These are phyloP conservation scores for Brassica juncea DNA, from an alignment of 345 rosid species.

Conservation along the genomic window DNA sequence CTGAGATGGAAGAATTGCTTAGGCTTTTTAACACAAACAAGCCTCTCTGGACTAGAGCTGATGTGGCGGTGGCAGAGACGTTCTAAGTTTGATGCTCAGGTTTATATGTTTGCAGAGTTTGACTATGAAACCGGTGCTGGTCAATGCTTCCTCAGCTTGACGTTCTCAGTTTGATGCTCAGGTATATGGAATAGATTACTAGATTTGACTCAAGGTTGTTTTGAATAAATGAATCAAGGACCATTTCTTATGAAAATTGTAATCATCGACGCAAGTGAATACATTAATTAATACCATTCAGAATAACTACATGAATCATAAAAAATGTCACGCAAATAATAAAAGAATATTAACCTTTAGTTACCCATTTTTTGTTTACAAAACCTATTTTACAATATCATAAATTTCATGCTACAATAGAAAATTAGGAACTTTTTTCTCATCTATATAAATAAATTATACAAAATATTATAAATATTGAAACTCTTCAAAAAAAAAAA, in stretches of 20 bases:
- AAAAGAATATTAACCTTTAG: too few species aligned
- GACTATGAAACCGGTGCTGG: not conserved
- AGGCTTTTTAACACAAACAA: conserved; percentile 82
- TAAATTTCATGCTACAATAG: too few species aligned
- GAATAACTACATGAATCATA: not conserved
- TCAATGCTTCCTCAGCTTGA: not conserved
- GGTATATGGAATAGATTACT: not conserved
- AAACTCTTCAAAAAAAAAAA: too few species aligned
- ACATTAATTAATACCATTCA: not conserved
- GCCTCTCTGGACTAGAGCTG: conserved; percentile 71
- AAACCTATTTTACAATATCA: too few species aligned
- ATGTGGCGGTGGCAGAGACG: conserved; percentile 52
- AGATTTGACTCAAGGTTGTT: not conserved
- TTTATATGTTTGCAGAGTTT: not conserved
- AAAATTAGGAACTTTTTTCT: too few species aligned
- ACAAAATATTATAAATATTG: too few species aligned
- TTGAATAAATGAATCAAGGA: not conserved
- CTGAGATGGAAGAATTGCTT: conserved; percentile 77
- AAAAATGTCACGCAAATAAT: too few species aligned
- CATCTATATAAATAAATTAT: too few species aligned
- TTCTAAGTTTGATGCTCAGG: conserved; percentile 43
- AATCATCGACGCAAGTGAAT: not conserved
- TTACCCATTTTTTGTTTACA: too few species aligned
- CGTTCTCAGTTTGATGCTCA: too few species aligned
- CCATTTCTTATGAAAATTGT: not conserved